Evolutionary conservation across 225 moss, liverwort and hornwort species (phyloP).

Genomic region (Takakia lepidozioides): DNA sequence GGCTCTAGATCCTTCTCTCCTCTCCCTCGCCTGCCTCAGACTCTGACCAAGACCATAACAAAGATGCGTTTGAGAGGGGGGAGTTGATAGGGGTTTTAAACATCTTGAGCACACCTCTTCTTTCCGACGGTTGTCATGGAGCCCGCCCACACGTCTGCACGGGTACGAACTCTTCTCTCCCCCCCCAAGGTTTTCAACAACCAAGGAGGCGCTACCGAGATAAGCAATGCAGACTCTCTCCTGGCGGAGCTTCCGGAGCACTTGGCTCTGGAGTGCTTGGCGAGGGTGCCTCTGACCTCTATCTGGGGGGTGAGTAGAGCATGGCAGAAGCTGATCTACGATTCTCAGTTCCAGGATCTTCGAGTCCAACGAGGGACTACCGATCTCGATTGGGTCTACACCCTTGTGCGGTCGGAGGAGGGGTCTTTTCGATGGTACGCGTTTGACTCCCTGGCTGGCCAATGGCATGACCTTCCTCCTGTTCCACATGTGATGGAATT

Average conservation of each 20-base stretch:
- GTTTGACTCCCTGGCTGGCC: conserved; percentile 32
- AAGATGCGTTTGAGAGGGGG: too few species aligned
- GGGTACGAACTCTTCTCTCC: too few species aligned
- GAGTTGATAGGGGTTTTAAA: too few species aligned
- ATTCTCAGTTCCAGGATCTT: conserved; percentile 36
- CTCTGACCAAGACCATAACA: too few species aligned
- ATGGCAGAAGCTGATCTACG: conserved; percentile 47
- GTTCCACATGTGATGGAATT: conserved; percentile 64
- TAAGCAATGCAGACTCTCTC: too few species aligned
- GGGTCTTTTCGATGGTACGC: conserved; percentile 54
- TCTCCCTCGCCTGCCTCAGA: too few species aligned
- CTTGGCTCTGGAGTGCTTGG: conserved; percentile 54
- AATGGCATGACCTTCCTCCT: conserved; percentile 53
- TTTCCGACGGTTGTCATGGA: too few species aligned
- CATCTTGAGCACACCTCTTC: too few species aligned
- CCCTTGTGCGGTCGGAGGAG: conserved; percentile 35
- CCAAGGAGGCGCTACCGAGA: too few species aligned
- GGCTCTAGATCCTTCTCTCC: too few species aligned
- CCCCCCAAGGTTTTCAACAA: too few species aligned
- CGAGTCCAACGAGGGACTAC: conserved; percentile 12
- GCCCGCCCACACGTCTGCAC: too few species aligned
- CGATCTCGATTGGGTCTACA: conserved; percentile 59
- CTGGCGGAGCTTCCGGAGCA: conserved; percentile 54
- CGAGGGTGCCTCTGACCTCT: conserved; percentile 36
- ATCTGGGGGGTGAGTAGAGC: conserved; percentile 40